Evolutionary conservation across 129 eudicot species (phyloP), one percentile per base, ranked within the genome.

Genomic region (carrot (Daucus carota)): DNA sequence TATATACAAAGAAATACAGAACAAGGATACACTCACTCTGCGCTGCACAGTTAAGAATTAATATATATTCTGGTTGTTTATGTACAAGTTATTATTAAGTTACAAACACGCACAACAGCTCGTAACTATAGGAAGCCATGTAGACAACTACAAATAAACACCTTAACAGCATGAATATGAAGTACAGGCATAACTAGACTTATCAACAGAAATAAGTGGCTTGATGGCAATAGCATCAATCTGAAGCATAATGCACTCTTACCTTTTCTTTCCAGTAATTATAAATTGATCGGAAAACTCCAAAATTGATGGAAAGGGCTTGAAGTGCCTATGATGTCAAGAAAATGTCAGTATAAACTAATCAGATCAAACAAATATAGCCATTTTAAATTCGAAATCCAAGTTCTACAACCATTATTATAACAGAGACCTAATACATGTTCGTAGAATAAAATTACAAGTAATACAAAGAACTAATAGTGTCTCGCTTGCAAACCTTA

Each of bases 231-330:
- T 36, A 15, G 8, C 22, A 40, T 10, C 33, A 28, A 9, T 9
- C 36, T 60, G 8, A 60, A 15, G 22, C 63, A 18, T 32, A 79
- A 28, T 52, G 63, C 16, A 47, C 12, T 20, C 75, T 46, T 86
- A 93, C 98, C 96, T 93, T 93, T 73, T 89, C 92, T 83, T 87
- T 93, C 98, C 98, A 93, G 85, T 90, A 93, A 79, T 52, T 82
- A 63, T 84, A 91, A 36, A 91, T 87, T 72, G 94, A 81, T 57
- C 85, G 93, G 77, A 91, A 91, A 62, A 88, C 88, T 78, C 95
- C 96, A 85, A 88, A 88, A 50, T 84, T 79, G 36, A 90, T 81
- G 32, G 90, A 83, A 44, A 85, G 87, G 26, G 91, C 84, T 85
- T 90, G 98, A 80, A 93, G 88, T 69, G 97, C 93, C 98, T 93